Evolutionary conservation across 805 yeast genomes (phyloP), one percentile per base, ranked within the genome.

Genomic region (Starmerella khaoyaiensis): DNA sequence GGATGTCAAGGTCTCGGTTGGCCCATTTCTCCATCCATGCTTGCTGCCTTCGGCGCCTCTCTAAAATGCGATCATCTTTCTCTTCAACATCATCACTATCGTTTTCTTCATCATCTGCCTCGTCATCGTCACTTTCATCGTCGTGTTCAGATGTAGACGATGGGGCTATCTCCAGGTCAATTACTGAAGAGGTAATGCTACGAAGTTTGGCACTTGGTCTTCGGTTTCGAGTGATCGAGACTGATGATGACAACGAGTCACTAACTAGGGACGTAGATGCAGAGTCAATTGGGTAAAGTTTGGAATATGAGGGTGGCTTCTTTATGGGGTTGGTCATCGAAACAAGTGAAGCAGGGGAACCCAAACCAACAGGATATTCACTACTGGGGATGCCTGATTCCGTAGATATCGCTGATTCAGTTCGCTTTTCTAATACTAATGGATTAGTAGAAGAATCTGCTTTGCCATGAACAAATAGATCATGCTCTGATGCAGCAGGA

Each of bases 1-100:
- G 61, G 40, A 70, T 61, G 35, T 64, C 65, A 48, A 62, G 63
- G 42, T 63, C 63, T 43, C 49, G 48, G 21, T 64, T 44, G n/a
- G 48, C 42, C 40, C 47, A 54, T 53, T 46, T 48, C 32, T 47
- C 43, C 30, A 50, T 23, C 18, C 47, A 32, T 32, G 32, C 37
- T n/a, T 7, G 30, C 11, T n/a, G 18, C 31, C 19, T 21, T 21
- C 31, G 5, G 31, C 31, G 6, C 7, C 26, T 26, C 29, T 16
- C 29, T 6, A 10, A 6, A 16, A 10, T 26, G 6, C 20, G 17
- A 4, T 7, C 28, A 23, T 15, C 9, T 4, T 4, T 9, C 21
- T 32, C 35, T 4, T 21, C 27, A 10, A 4, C 28, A 15, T 22
- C 21, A 18, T 22, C 35, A 18, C 26, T 23, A 5, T 32, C 34